phyloP scores from a whole-genome alignment of 805 yeast species.

The Saturnispora gosingensis region DNA sequence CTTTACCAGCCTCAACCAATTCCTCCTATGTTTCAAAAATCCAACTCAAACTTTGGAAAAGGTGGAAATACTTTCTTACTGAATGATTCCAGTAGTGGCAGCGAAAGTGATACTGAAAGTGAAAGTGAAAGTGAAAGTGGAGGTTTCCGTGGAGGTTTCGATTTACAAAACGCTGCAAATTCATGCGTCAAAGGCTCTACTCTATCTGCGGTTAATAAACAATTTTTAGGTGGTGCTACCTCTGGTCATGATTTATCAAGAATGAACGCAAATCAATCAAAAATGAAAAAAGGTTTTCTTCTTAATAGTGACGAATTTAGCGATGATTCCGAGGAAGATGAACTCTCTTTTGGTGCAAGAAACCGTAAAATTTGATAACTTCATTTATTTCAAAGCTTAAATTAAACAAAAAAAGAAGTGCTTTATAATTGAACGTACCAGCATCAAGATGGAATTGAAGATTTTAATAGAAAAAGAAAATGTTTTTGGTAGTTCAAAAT shows the following conservation, averaged over 20 bases:
- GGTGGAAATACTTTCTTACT: background rate
- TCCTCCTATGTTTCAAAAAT: background rate
- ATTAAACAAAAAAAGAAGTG: too few species aligned
- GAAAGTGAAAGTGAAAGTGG: constrained; percentile 20
- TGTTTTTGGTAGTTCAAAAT: background rate
- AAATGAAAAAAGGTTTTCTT: background rate
- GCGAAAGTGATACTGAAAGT: constrained; percentile 18
- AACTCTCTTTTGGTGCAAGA: constrained; percentile 6
- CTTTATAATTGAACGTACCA: too few species aligned
- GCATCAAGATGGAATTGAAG: background rate
- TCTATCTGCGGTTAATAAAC: constrained; percentile 4
- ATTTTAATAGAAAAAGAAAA: background rate
- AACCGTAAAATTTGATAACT: background rate
- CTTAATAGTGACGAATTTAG: background rate
- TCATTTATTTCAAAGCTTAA: background rate
- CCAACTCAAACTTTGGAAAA: background rate
- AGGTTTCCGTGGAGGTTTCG: constrained; percentile 6
- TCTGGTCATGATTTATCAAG: constrained; percentile 1
- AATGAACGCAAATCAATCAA: constrained; percentile 2
- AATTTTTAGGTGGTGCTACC: background rate
- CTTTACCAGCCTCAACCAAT: background rate
- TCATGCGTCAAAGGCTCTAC: constrained; percentile 6
- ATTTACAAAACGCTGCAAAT: background rate
- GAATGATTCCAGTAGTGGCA: background rate
- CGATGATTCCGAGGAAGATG: constrained; percentile 4